Evolutionary conservation across 768 basidiomycete genomes (phyloP), one percentile per base, ranked within the genome.

Genomic region (Naganishia vishniacii): DNA sequence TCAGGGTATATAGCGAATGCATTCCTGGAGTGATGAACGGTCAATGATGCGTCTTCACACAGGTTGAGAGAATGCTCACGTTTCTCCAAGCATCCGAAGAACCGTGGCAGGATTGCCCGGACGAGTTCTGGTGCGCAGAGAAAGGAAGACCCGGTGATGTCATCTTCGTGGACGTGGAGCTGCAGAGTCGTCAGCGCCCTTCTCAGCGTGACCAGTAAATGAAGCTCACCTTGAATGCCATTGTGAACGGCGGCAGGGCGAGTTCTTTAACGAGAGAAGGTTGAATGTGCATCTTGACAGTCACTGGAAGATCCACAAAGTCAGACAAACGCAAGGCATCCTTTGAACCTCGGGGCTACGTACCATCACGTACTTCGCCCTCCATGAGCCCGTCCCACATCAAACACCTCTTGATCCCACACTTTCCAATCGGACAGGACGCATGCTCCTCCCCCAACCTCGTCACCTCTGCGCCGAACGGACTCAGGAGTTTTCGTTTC

Each of bases 1-100:
- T 67, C 20, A 63, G 46, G 3, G 66, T 64, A 46, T 63, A 67
- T 18, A 67, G 31, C 5, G 62, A 64, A 51, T 67, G 66, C 66
- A 67, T 60, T 26, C 46, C 66, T 67, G 47, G 4, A 28, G 15
- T 11, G 15, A 20, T 4, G 16, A 32, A 59, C 20, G 11, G 7
- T 49, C 37, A 26, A 18, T 15, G n/a, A 13, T 5, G 26, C 15
- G 25, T 23, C 60, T 49, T 26, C 40, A 29, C 3, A 15, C 16
- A 15, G 13, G 31, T 8, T 7, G 18, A 37, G 20, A 20, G 37
- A n/a, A 2, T 25, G 48, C 66, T 63, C 12, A 67, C 66, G 46
- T 28, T 60, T 60, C 37, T 47, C 58, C 15, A 63, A 32, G 32
- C 32, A 51, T 41, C n/a, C 41, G 56, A 48, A 58, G 26, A 64